Evolutionary conservation across 495 filamentous ascomycete species (phyloP).

Genomic region (Gamarada debralockiae): DNA sequence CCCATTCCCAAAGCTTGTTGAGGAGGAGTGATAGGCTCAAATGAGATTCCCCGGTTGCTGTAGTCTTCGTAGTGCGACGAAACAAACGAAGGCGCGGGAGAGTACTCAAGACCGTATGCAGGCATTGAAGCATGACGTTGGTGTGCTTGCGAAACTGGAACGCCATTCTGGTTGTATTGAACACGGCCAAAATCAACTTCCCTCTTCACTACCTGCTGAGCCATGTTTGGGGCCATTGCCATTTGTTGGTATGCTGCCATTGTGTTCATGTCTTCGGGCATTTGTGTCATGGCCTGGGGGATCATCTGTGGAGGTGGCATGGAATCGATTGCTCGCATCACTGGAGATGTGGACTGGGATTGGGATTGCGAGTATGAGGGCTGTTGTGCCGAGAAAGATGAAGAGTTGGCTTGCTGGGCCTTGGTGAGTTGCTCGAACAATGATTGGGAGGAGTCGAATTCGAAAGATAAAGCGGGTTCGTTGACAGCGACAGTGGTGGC

Average conservation of each 20-base stretch:
- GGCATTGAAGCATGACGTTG: constrained; percentile 97
- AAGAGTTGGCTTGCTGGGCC: constrained; percentile 96
- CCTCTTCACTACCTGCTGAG: constrained; percentile 72
- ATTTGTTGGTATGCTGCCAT: constrained; percentile 70
- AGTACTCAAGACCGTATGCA: constrained; percentile 90
- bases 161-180: constrained; percentile 89
- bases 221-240: constrained; percentile 49
- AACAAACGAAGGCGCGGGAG: constrained; percentile 93
- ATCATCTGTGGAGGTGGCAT: constrained; percentile 79
- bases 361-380: constrained; percentile 64
- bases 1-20: constrained; percentile 77
- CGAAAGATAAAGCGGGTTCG: constrained; percentile 95
- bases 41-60: constrained; percentile 93
- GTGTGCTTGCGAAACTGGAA: constrained; percentile 74
- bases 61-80: constrained; percentile 97
- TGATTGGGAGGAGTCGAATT: constrained; percentile 98
- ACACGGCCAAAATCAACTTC: constrained; percentile 71
- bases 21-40: constrained; percentile 92
- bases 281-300: constrained; percentile 69
- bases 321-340: constrained; percentile 84
- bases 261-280: constrained; percentile 76
- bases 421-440: constrained; percentile 99
- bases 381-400: constrained; percentile 84
- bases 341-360: constrained; percentile 74
- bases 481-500: constrained; percentile 93